Evolutionary conservation across 1,284 basidiomycete genomes (phyloP).

Genomic region (Cutaneotrichosporon cavernicola): DNA sequence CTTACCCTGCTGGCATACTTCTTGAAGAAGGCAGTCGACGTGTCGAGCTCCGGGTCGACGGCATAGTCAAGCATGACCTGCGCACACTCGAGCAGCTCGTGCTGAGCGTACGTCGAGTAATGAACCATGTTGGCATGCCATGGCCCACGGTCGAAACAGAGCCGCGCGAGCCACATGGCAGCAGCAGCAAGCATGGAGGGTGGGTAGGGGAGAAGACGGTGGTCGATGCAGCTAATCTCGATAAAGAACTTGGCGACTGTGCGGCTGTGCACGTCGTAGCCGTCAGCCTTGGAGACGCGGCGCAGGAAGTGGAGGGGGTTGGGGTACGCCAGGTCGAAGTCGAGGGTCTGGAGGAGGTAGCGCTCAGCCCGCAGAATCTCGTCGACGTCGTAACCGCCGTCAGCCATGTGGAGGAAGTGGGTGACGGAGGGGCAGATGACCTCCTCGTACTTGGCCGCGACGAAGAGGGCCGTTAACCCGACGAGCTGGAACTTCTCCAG

Average conservation of each 20-base stretch:
- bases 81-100: conserved; percentile 77
- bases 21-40: conserved; percentile 68
- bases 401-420: conserved; percentile 86
- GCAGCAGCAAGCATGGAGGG: conserved; percentile 87
- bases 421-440: conserved; percentile 84
- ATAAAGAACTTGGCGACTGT: conserved; percentile 91
- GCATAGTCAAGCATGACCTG: conserved; percentile 93
- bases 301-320: conserved; percentile 92
- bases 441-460: conserved; percentile 95
- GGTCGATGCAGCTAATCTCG: conserved; percentile 86
- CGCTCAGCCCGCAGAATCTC: conserved; percentile 93
- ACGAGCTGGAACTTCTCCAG: conserved; percentile 92
- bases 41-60: conserved; percentile 62
- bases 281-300: conserved; percentile 91
- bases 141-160: conserved; percentile 75
- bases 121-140: conserved; percentile 93
- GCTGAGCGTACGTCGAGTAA: conserved; percentile 86
- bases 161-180: conserved; percentile 83
- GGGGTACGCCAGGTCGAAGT: conserved; percentile 89
- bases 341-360: conserved; percentile 86
- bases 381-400: conserved; percentile 77
- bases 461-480: conserved; percentile 88
- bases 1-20: conserved; percentile 62
- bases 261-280: conserved; percentile 85
- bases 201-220: conserved; percentile 73